Percentiles rank a stretch among this genome's conserved stretches.
Evolutionary conservation across 2,329 filamentous ascomycete species (phyloP).

Genomic region (Aspergillus vadensis): DNA sequence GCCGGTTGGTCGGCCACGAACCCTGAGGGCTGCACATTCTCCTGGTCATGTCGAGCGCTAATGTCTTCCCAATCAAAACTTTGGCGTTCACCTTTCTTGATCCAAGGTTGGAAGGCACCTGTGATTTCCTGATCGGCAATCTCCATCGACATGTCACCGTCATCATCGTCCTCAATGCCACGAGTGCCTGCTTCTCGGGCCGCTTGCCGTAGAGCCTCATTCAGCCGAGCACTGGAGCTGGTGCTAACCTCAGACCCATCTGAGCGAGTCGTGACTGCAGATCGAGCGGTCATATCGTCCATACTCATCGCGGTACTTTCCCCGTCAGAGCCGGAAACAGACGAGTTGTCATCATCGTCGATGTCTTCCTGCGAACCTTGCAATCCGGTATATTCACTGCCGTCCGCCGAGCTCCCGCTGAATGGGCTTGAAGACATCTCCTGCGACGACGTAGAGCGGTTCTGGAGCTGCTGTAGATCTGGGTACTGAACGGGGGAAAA

Average conservation of each 20-base stretch:
- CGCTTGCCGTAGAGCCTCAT: conserved; percentile 76
- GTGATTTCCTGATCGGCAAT: conserved; percentile 64
- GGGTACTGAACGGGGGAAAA: conserved; percentile 67
- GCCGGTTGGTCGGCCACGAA: conserved; percentile 9
- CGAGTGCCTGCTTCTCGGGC: conserved; percentile 74
- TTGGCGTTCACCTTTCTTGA: conserved; percentile 46
- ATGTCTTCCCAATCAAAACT: conserved; percentile 47
- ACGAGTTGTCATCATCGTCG: conserved; percentile 49
- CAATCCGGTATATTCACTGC: conserved; percentile 47
- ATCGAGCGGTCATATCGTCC: conserved; percentile 73
- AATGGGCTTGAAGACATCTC: conserved; percentile 76
- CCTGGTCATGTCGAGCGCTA: conserved; percentile 48
- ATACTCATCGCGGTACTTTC: conserved; percentile 81
- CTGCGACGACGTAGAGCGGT: conserved; percentile 54
- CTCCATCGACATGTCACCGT: conserved; percentile 77
- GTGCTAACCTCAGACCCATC: conserved; percentile 50
- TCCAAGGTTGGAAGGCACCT: conserved; percentile 53
- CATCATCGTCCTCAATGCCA: conserved; percentile 60
- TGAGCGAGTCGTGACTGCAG: conserved; percentile 63
- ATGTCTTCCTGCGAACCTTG: conserved; percentile 46
- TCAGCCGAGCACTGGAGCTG: conserved; percentile 71
- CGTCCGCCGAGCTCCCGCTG: conserved; percentile 59
- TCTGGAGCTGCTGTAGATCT: conserved; percentile 63
- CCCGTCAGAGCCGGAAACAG: conserved; percentile 56
- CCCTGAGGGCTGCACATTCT: conserved; percentile 46